Evolutionary conservation across 2,329 filamentous ascomycete species (phyloP).

Genomic region (Aspergillus sp.): DNA sequence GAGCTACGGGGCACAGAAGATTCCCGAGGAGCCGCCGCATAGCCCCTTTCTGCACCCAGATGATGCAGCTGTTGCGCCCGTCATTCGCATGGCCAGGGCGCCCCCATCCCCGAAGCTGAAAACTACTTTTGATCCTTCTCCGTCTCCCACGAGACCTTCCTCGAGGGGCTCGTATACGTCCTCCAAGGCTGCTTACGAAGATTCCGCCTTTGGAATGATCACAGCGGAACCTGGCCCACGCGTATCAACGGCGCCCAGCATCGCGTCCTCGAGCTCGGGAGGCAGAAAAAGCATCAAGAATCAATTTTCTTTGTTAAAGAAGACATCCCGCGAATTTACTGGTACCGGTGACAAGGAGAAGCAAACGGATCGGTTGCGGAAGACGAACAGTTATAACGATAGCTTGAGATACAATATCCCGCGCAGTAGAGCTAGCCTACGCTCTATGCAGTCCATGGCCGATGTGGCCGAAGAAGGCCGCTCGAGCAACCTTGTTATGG

Average conservation of each 20-base stretch:
- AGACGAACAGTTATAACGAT: slow-evolving; percentile 30
- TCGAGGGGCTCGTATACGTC: slow-evolving; percentile 36
- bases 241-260: slow-evolving; percentile 32
- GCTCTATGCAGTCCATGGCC: slow-evolving; percentile 39
- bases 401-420: slow-evolving; percentile 27
- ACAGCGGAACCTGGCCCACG: slow-evolving; percentile 36
- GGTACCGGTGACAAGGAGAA: slow-evolving; percentile 30
- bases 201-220: slow-evolving; percentile 34
- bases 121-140: slow-evolving; percentile 32
- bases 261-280: slow-evolving; percentile 35
- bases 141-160: slow-evolving; percentile 23
- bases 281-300: slow-evolving; percentile 35
- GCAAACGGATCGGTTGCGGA: slow-evolving; percentile 27
- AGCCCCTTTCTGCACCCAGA: slow-evolving; percentile 48
- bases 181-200: slow-evolving; percentile 26
- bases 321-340: slow-evolving; percentile 31
- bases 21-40: slow-evolving; percentile 48
- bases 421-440: slow-evolving; percentile 33
- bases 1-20: slow-evolving; percentile 65
- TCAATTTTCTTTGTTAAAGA: slow-evolving; percentile 29
- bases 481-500: slow-evolving; percentile 13
- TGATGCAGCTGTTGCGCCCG: slow-evolving; percentile 60
- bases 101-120: slow-evolving; percentile 73
- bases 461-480: slow-evolving; percentile 36
- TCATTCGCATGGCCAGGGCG: slow-evolving; percentile 76